phyloP scores from a whole-genome alignment of 148 eudicot genomes.

The Cornus suecica region DNA sequence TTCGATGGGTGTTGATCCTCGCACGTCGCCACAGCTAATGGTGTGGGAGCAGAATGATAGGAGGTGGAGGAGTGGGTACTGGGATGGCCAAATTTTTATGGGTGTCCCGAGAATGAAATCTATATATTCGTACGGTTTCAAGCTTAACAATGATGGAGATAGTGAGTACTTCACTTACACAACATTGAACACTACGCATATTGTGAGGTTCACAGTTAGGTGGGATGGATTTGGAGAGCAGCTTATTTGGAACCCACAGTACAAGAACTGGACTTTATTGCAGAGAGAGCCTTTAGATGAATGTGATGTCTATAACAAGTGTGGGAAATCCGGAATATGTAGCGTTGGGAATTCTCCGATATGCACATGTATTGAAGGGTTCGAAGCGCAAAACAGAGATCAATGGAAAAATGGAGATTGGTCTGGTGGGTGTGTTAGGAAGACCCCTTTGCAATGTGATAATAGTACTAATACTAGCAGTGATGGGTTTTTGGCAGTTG shows the following conservation, averaged over 20 bases:
- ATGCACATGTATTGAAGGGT: slow-evolving; percentile 52
- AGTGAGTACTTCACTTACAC: slow-evolving; percentile 41
- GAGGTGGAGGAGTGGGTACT: slow-evolving; percentile 61
- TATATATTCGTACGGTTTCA: slow-evolving; percentile 43
- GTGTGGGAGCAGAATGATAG: slow-evolving; percentile 6
- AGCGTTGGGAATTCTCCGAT: slow-evolving; percentile 17
- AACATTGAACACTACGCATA: slow-evolving; percentile 15
- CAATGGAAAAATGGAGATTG: slow-evolving; percentile 48
- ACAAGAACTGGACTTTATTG: background rate
- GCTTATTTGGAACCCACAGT: slow-evolving; percentile 12
- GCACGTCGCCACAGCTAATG: no score
- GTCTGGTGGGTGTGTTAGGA: slow-evolving; percentile 51
- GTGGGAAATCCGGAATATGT: slow-evolving; percentile 50
- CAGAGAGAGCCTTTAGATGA: slow-evolving; percentile 12
- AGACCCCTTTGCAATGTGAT: slow-evolving; percentile 27
- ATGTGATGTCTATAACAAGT: slow-evolving; percentile 42
- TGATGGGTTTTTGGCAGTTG: slow-evolving; percentile 41
- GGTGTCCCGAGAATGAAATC: slow-evolving; percentile 49
- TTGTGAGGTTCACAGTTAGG: slow-evolving; percentile 24
- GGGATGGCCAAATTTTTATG: slow-evolving; percentile 42
- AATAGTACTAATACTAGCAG: background rate
- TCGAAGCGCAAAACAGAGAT: slow-evolving; percentile 18
- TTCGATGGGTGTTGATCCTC: no score
- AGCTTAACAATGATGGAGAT: slow-evolving; percentile 20
- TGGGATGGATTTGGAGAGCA: slow-evolving; percentile 34